Conservation (phyloP, 2,329 filamentous ascomycete genomes). For the Colletotrichum godetiae region DNA sequence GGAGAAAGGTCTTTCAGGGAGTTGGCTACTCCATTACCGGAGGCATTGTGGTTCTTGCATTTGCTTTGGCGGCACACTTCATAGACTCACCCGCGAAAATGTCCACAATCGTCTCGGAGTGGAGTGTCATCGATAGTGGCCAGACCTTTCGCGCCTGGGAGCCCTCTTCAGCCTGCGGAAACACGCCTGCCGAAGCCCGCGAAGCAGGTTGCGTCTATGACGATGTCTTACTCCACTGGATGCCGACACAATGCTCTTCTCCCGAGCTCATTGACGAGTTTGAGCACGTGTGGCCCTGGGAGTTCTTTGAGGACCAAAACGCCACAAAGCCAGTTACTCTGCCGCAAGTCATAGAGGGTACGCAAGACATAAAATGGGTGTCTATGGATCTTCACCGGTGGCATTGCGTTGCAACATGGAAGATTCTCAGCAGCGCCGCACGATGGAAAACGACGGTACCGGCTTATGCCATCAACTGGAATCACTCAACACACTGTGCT, state of each 20-base stretch:
- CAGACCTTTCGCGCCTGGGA: neutral
- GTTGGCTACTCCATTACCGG: neutral
- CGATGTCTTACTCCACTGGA: neutral
- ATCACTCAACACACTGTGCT: neutral
- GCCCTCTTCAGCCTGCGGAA: neutral
- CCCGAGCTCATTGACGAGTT: neutral
- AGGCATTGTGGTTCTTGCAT: neutral
- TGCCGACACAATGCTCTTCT: neutral
- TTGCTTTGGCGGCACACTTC: neutral
- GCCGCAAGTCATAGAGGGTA: neutral
- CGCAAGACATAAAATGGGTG: constrained; percentile 9
- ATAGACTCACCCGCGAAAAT: neutral
- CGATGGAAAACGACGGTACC: constrained; percentile 1
- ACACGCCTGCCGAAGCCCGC: neutral
- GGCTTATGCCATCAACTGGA: neutral
- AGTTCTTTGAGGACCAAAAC: neutral
- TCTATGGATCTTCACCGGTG: constrained; percentile 11
- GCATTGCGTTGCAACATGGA: constrained; percentile 13
- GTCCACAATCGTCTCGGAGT: neutral
- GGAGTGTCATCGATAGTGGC: neutral
- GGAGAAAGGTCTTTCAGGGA: neutral
- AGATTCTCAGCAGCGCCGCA: constrained; percentile 9
- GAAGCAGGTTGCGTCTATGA: neutral
- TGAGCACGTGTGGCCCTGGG: neutral
- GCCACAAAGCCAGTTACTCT: neutral